Conservation (phyloP, 345 rosid species). For the Lepidium aucheri region DNA sequence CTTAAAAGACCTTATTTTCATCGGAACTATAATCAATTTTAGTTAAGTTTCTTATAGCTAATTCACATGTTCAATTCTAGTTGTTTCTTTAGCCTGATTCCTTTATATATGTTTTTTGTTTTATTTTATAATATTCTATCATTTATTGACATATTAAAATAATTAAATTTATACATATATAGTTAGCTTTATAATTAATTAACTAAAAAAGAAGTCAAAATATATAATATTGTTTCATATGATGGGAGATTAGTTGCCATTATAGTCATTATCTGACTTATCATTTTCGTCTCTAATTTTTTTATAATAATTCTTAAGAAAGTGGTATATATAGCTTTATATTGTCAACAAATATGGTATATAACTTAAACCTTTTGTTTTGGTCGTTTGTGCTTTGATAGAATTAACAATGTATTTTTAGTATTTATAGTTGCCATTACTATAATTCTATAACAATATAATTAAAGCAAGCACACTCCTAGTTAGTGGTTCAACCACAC, state of each 20-base stretch:
- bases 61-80: too few species aligned
- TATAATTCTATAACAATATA: neutral
- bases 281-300: neutral
- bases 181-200: neutral
- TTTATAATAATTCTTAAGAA: neutral
- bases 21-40: too few species aligned
- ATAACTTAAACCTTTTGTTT: neutral
- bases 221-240: neutral
- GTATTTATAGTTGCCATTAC: neutral
- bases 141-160: too few species aligned
- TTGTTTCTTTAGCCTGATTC: too few species aligned
- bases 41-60: too few species aligned
- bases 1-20: too few species aligned
- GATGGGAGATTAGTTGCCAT: slow-evolving; percentile 21
- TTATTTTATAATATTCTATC: too few species aligned
- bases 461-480: slow-evolving; percentile 7
- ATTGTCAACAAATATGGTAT: neutral
- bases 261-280: slow-evolving; percentile 7
- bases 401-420: neutral
- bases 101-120: too few species aligned
- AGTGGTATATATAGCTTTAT: neutral
- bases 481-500: slow-evolving; percentile 9
- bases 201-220: slow-evolving; percentile 14
- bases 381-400: slow-evolving; percentile 6
- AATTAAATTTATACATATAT: too few species aligned